A percentile compares a stretch with the other conserved stretches of the same genome.
Conservation (phyloP, 495 filamentous ascomycete species). For the Tuber microsphaerosporum region DNA sequence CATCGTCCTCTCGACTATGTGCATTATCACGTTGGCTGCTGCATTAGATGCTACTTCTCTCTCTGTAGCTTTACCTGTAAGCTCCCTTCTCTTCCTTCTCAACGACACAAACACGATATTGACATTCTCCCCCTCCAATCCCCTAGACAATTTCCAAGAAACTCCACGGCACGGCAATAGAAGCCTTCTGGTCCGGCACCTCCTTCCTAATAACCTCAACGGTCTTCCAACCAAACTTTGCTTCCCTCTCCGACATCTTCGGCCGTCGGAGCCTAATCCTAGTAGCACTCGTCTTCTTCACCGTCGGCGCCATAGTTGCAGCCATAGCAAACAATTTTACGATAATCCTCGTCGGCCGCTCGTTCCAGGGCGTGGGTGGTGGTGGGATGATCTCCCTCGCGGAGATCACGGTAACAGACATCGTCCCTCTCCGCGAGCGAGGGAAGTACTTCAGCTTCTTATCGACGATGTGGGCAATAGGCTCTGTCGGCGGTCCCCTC, state of each 20-base stretch:
- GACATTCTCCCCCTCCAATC: background rate
- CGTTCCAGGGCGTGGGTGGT: slow-evolving; percentile 65
- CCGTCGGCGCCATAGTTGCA: slow-evolving; percentile 54
- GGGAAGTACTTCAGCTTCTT: slow-evolving; percentile 47
- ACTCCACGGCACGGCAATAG: slow-evolving; percentile 51
- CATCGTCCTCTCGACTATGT: slow-evolving; percentile 53
- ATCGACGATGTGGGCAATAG: slow-evolving; percentile 56
- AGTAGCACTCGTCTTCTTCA: slow-evolving; percentile 50
- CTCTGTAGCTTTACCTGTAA: slow-evolving; percentile 62
- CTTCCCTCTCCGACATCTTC: slow-evolving; percentile 51
- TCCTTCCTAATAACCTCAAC: slow-evolving; percentile 51
- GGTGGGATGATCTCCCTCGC: slow-evolving; percentile 60
- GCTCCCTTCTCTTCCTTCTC: slow-evolving; percentile 14
- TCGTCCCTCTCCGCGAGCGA: slow-evolving; percentile 51
- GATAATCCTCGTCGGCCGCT: slow-evolving; percentile 57
- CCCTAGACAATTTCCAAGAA: slow-evolving; percentile 49
- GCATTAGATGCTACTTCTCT: slow-evolving; percentile 70
- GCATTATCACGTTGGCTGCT: slow-evolving; percentile 58
- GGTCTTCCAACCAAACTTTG: slow-evolving; percentile 51
- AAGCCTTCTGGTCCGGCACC: slow-evolving; percentile 56
- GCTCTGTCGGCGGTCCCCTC: slow-evolving; percentile 60
- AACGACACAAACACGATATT: background rate
- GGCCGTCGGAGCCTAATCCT: slow-evolving; percentile 49
- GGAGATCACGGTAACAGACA: slow-evolving; percentile 60
- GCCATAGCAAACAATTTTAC: slow-evolving; percentile 55